Evolutionary conservation across 2,329 filamentous ascomycete species (phyloP).

Genomic region (Chaetomium sp.): DNA sequence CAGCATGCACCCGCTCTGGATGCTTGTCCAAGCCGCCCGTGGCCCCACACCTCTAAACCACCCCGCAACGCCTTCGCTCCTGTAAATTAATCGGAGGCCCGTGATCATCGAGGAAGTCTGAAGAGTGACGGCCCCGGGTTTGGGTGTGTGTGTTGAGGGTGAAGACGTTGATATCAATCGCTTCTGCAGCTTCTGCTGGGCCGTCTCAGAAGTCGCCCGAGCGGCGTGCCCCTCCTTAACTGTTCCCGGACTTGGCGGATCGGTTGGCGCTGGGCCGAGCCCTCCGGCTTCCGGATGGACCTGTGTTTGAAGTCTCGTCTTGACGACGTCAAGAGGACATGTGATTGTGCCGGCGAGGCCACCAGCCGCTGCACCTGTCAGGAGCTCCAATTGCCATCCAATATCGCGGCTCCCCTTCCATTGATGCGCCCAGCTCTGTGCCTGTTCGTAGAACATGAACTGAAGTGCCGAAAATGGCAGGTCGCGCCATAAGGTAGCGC

Average conservation of each 20-base stretch:
- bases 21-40: slow-evolving; percentile 92
- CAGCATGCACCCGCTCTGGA: slow-evolving; percentile 95
- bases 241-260: not conserved
- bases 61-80: slow-evolving; percentile 81
- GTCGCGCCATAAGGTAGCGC: slow-evolving; percentile 91
- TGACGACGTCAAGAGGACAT: slow-evolving; percentile 95
- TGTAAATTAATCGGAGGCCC: slow-evolving; percentile 85
- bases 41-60: slow-evolving; percentile 96
- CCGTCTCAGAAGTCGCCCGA: slow-evolving; percentile 36
- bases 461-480: slow-evolving; percentile 94
- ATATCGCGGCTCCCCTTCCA: slow-evolving; percentile 83
- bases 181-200: slow-evolving; percentile 54
- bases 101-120: slow-evolving; percentile 88
- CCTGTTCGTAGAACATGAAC: slow-evolving; percentile 98
- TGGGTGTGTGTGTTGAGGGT: slow-evolving; percentile 78
- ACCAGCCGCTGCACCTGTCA: slow-evolving; percentile 87
- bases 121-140: slow-evolving; percentile 76
- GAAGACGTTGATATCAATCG: slow-evolving; percentile 87
- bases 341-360: slow-evolving; percentile 93
- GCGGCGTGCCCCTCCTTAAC: slow-evolving; percentile 31
- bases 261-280: slow-evolving; percentile 1
- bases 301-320: slow-evolving; percentile 94
- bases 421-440: slow-evolving; percentile 75
- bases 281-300: slow-evolving; percentile 51
- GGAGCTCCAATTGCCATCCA: slow-evolving; percentile 78